Evolutionary conservation across 2,329 filamentous ascomycete genomes (phyloP), one percentile per base, ranked within the genome.

Genomic region (Cladosporium sp.): DNA sequence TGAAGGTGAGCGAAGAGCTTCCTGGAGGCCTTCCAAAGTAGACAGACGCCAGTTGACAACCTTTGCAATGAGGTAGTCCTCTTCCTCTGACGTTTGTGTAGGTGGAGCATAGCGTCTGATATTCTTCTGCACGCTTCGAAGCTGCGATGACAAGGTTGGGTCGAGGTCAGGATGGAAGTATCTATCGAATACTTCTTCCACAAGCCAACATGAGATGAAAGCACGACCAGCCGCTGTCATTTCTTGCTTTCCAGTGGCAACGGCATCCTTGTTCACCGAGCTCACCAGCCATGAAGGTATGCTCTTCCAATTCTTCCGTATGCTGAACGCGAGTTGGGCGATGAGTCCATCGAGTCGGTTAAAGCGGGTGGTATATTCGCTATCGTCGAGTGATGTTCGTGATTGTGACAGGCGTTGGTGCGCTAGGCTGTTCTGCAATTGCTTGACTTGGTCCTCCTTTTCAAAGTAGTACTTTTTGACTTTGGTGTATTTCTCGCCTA

Each of bases 401-500:
- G 93, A 97, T 71, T 95, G 89, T 3, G 94, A 94, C 73, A 99
- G 87, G 60, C 93, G 88, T 75, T 97, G 94, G 74, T 96, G 94
- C 59, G 94, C 94, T 55, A 99, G 84, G n/a, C 92, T 94, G 73
- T 99, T 97, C 73, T 99, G 94, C 17, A 99, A 82, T 68, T 94
- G 89, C 73, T 97, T 93, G 22, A 97, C 89, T 74, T 97, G 92
- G 17, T 86, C 82, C 65, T 88, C 89, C 67, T 96, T 88, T 64
- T 97, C 94, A 73, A 97, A 97, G 73, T 97, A 99, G 68, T 97
- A 89, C 58, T 92, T 87, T 79, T 99, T 99, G 59, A 99, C 93
- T 72, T 97, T 96, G 73, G 95, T 95, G 73, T 99, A 99, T 78
- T 99, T 99, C 65, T 85, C 86, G 70, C 94, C 92, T 96, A 55